phyloP scores from a whole-genome alignment of 768 basidiomycete species.

The Boletus tylopilopsis region DNA sequence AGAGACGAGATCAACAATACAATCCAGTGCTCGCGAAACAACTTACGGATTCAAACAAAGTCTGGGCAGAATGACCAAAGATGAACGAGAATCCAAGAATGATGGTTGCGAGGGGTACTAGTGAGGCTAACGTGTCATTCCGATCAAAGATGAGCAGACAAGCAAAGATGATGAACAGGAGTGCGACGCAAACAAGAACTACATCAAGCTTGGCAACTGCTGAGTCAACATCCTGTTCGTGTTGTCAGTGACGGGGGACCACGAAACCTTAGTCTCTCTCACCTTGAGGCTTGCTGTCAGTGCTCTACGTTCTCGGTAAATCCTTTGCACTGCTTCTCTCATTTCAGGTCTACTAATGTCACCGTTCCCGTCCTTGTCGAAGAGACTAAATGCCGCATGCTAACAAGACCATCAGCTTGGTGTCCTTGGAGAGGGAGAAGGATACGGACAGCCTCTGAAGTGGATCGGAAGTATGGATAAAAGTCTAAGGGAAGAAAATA shows the following conservation, averaged over 20 bases:
- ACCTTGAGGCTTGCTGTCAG: constrained; percentile 70
- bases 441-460: constrained; percentile 58
- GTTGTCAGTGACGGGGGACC: constrained; percentile 1
- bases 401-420: constrained; percentile 24
- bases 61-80: constrained; percentile 78
- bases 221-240: constrained; percentile 60
- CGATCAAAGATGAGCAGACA: constrained; percentile 75
- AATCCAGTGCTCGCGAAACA: not conserved
- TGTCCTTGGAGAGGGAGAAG: not conserved
- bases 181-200: constrained; percentile 57
- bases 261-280: constrained; percentile 3
- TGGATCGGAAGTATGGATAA: constrained; percentile 68
- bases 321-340: constrained; percentile 77
- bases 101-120: constrained; percentile 77
- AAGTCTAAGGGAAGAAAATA: constrained; percentile 50
- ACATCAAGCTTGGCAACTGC: constrained; percentile 77
- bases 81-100: constrained; percentile 84
- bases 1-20: not conserved
- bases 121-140: constrained; percentile 59
- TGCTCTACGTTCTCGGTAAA: constrained; percentile 74
- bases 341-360: constrained; percentile 76
- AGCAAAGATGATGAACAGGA: constrained; percentile 60
- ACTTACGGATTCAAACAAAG: constrained; percentile 71
- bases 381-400: constrained; percentile 66
- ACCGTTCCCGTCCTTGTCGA: constrained; percentile 82